Conservation (phyloP, 768 basidiomycete genomes). For the Lactarius hengduanensis region DNA sequence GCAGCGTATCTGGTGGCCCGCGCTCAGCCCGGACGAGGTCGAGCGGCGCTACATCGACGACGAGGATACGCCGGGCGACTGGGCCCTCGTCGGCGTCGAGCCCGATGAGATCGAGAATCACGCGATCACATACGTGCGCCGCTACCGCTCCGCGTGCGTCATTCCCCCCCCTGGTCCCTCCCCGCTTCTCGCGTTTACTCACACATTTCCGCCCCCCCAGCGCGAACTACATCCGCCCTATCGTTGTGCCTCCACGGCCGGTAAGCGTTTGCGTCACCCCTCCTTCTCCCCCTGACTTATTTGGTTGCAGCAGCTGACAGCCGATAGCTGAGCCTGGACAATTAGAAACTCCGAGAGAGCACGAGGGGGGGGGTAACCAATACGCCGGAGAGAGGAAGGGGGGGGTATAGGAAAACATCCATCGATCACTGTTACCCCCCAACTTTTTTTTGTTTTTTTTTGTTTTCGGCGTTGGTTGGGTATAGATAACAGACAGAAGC, state of each 20-base stretch:
- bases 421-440: neutral
- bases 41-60: constrained; percentile 86
- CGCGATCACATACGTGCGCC: constrained; percentile 86
- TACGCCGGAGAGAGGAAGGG: neutral
- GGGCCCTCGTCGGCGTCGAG: constrained; percentile 76
- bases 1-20: constrained; percentile 86
- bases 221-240: constrained; percentile 27
- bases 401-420: neutral
- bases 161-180: neutral
- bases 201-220: neutral
- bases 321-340: neutral
- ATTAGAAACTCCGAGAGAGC: neutral
- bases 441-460: neutral
- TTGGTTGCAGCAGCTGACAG: neutral
- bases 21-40: constrained; percentile 88
- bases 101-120: constrained; percentile 86
- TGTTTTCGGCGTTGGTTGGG: neutral
- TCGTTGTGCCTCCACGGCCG: constrained; percentile 25
- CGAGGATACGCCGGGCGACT: constrained; percentile 67
- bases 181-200: neutral
- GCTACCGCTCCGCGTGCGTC: constrained; percentile 86
- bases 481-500: neutral
- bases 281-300: neutral
- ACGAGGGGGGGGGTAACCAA: neutral
- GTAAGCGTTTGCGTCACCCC: constrained; percentile 2